Conservation (phyloP, 352 stramenopile genomes). For the Elongisporangium prolatum region DNA sequence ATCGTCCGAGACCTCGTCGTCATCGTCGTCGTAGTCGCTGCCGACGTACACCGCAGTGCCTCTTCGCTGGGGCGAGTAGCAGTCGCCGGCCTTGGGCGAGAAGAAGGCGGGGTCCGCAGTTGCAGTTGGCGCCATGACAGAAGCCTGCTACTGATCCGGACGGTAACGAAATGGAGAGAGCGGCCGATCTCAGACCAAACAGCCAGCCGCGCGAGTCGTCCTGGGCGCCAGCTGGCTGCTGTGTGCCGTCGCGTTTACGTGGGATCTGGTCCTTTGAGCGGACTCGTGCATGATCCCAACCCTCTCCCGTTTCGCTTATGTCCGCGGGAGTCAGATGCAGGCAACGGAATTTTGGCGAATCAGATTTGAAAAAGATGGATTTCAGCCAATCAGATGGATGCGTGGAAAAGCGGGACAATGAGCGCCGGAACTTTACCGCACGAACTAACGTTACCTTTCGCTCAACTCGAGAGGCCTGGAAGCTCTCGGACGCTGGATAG, state of each 20-base stretch:
- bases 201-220: background rate
- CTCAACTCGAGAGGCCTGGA: background rate
- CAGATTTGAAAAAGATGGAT: background rate
- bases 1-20: constrained; percentile 67
- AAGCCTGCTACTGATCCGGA: background rate
- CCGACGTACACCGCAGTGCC: constrained; percentile 15
- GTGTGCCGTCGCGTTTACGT: background rate
- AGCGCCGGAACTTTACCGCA: background rate
- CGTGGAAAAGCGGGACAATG: background rate
- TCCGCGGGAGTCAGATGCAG: background rate
- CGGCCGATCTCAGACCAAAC: background rate
- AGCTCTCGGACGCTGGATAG: background rate
- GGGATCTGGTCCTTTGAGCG: background rate
- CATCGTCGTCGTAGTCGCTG: constrained; percentile 31
- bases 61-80: constrained; percentile 4
- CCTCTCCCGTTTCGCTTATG: background rate
- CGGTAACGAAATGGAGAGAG: background rate
- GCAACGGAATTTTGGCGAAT: background rate
- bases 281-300: background rate
- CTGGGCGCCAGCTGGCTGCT: background rate
- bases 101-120: background rate
- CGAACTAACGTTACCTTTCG: background rate
- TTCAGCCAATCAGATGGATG: background rate
- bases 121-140: background rate
- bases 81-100: background rate